Conservation (phyloP, 495 filamentous ascomycete genomes). For the Diplogelasinospora grovesii region DNA sequence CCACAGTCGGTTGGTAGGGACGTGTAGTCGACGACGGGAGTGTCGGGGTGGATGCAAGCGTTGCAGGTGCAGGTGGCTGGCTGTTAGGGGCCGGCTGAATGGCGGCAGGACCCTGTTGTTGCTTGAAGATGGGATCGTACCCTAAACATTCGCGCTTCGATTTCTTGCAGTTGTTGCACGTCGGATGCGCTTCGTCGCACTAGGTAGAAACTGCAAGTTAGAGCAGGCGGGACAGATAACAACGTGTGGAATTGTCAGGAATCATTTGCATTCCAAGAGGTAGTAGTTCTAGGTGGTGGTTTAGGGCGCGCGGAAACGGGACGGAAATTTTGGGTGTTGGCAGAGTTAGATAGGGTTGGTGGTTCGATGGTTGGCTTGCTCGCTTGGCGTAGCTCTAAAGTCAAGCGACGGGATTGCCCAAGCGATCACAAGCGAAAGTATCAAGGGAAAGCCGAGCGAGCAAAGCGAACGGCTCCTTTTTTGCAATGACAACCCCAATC, state of each 20-base stretch:
- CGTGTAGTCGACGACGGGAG: conserved; percentile 28
- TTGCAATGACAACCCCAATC: conserved; percentile 8
- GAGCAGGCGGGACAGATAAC: no score
- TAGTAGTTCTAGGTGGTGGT: no score
- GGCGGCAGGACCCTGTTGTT: conserved; percentile 67
- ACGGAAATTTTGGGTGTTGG: conserved; percentile 1
- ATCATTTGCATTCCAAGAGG: no score
- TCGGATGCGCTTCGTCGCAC: conserved; percentile 95
- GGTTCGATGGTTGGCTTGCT: conserved; percentile 20
- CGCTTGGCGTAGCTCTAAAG: conserved; percentile 30
- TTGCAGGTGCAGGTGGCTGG: conserved; percentile 21
- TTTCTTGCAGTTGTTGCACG: conserved; percentile 95
- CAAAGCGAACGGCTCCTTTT: conserved; percentile 7
- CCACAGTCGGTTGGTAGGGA: conserved; percentile 26
- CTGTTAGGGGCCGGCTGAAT: conserved; percentile 61
- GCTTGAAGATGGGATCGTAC: conserved; percentile 97
- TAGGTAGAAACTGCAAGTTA: conserved; percentile 41
- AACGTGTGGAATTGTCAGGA: no score
- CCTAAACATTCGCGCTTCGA: conserved; percentile 95
- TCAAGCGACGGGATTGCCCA: conserved; percentile 14
- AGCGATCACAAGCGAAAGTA: conserved; percentile 24
- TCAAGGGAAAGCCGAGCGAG: conserved; percentile 4
- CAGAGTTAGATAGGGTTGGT: not conserved
- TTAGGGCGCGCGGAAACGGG: not conserved
- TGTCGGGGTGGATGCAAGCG: conserved; percentile 23